Percentiles rank a stretch among this genome's conserved stretches.
phyloP scores from a whole-genome alignment of 192 early-diverging fungal genomes.

The Coemansia sp. region DNA sequence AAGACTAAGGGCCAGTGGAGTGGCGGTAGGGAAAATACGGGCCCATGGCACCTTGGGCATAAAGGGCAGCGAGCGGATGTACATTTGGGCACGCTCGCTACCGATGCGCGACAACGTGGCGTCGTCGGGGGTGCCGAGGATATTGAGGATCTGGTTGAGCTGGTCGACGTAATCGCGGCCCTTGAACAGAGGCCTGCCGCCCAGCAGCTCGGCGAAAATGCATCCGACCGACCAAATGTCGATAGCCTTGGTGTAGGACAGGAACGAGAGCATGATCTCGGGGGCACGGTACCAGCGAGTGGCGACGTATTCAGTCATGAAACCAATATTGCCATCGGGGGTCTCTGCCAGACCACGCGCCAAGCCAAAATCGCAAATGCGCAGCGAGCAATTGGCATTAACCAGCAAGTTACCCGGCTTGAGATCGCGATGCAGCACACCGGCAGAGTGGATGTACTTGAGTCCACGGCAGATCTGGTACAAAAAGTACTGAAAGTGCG shows the following conservation, averaged over 20 bases:
- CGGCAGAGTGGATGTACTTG: conserved; percentile 98
- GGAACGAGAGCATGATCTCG: conserved; percentile 97
- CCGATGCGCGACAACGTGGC: conserved; percentile 82
- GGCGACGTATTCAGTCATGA: conserved; percentile 99
- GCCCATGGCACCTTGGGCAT: conserved; percentile 88
- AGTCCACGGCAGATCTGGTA: conserved; percentile 96
- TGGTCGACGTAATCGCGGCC: conserved; percentile 98
- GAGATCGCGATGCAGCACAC: conserved; percentile 95
- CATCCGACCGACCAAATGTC: conserved; percentile 99
- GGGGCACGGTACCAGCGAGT: conserved; percentile 99
- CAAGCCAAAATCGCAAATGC: conserved; percentile 99
- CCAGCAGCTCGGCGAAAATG: conserved; percentile 97
- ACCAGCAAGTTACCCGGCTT: conserved; percentile 91
- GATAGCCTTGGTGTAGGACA: conserved; percentile 98
- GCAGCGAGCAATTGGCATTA: conserved; percentile 88
- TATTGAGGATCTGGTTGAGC: conserved; percentile 92
- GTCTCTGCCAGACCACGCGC: conserved; percentile 87
- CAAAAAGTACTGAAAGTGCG: conserved; percentile 98
- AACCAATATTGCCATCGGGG: conserved; percentile 77
- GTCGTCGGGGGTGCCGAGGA: conserved; percentile 95
- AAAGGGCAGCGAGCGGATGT: conserved; percentile 85
- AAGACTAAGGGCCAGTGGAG: conserved; percentile 76
- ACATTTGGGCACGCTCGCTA: conserved; percentile 91
- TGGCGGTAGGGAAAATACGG: conserved; percentile 84
- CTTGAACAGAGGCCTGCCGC: conserved; percentile 91